Evolutionary conservation across 345 rosid genomes (phyloP), one percentile per base, ranked within the genome.

Genomic region (Noccaea caerulescens): DNA sequence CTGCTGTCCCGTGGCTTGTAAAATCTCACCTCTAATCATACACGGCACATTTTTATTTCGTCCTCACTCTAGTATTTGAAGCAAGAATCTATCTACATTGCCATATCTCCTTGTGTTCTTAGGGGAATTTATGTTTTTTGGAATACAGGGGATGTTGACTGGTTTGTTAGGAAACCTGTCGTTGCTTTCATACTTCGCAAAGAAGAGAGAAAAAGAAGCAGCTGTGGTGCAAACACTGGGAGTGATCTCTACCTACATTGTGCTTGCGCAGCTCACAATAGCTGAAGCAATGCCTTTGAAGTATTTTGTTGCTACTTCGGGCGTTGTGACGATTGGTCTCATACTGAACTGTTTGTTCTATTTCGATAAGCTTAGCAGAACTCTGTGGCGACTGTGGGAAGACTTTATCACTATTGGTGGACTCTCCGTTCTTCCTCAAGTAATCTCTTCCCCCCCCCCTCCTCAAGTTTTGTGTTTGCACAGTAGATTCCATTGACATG

Each of bases 1-100:
- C 86, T 0, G 98, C 98, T 2, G 88, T 93, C 3, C 97, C 98
- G 42, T 90, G 98, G 97, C 84, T 93, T 84, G 97, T 93, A 83
- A 61, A 3, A 38, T 20, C 50, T 52, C 49, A 10, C 37, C 37
- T 45, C 67, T 11, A 11, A 7, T 3, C 12, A 5, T 42, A 25
- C 52, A 43, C 33, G 30, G 7, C 8, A 34, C 27, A 20, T 27
- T 32, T 32, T 10, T 10, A 12, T 56, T 44, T 41, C 14, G 59
- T 38, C 10, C n/a, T 30, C 50, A 34, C 43, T 27, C 30, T 33
- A 7, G 36, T 34, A 1, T 58, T 36, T 18, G 7, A 49, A 43
- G 41, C 14, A 5, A 20, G 52, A 39, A 37, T 11, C 37, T 41
- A 44, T 18, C 6, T 13, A 27, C 30, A 27, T 27, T 27, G 30